Evolutionary conservation across 768 basidiomycete genomes (phyloP).

Genomic region (Mycena rosella): DNA sequence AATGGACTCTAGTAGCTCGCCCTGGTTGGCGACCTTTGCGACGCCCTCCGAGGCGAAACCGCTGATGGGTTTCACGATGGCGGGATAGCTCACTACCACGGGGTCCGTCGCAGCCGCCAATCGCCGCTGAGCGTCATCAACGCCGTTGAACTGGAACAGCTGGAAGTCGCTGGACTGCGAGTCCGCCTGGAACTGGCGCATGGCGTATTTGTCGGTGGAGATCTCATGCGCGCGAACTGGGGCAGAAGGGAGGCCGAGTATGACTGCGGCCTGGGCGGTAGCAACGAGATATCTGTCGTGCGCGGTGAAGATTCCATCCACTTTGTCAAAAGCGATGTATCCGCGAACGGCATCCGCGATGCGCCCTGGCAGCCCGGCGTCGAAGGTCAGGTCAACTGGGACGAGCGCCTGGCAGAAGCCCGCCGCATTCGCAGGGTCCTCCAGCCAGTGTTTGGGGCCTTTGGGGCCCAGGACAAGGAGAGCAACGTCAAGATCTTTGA

Average conservation of each 20-base stretch:
- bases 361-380: conserved; percentile 17
- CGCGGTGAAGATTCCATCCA: conserved; percentile 27
- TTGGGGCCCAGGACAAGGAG: conserved; percentile 21
- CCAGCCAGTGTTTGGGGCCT: conserved; percentile 28
- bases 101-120: not conserved
- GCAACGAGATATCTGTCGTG: conserved; percentile 32
- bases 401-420: conserved; percentile 32
- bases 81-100: conserved; percentile 17
- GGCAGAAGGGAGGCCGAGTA: conserved; percentile 22
- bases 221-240: conserved; percentile 25
- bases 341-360: conserved; percentile 24
- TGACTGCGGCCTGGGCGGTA: conserved; percentile 22
- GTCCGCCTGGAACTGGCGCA: conserved; percentile 24
- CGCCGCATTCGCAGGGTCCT: conserved; percentile 19
- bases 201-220: conserved; percentile 27
- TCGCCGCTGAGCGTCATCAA: not conserved
- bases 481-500: conserved; percentile 23
- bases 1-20: conserved; percentile 20
- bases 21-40: conserved; percentile 15
- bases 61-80: conserved; percentile 30
- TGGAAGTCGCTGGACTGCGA: conserved; percentile 26
- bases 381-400: conserved; percentile 29
- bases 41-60: conserved; percentile 33
- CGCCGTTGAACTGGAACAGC: conserved; percentile 10
- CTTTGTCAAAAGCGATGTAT: conserved; percentile 16